phyloP scores from a whole-genome alignment of 495 filamentous ascomycete genomes.

The Aspergillus wentii region DNA sequence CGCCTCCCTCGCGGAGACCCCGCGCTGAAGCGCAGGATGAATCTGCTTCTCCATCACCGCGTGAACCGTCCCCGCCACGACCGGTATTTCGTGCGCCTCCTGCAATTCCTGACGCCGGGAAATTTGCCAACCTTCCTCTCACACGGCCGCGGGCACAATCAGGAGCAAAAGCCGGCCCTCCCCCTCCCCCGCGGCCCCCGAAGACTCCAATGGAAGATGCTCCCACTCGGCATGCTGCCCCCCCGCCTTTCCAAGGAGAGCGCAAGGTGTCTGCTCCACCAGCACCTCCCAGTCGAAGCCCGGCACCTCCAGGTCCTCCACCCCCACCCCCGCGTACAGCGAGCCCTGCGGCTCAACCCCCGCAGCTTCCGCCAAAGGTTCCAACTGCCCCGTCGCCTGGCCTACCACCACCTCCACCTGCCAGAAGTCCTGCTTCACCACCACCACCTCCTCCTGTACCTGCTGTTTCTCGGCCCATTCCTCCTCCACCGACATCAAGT shows the following conservation, averaged over 20 bases:
- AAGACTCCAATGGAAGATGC: slow-evolving; percentile 77
- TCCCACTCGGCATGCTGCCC: slow-evolving; percentile 64
- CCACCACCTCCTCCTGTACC: slow-evolving; percentile 47
- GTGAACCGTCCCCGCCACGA: slow-evolving; percentile 45
- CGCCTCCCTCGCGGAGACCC: slow-evolving; percentile 71
- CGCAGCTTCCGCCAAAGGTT: slow-evolving; percentile 70
- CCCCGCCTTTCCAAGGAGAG: slow-evolving; percentile 75
- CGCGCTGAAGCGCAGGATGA: slow-evolving; percentile 48
- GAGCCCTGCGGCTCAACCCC: slow-evolving; percentile 44
- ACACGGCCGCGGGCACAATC: slow-evolving; percentile 54
- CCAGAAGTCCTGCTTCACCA: slow-evolving; percentile 41
- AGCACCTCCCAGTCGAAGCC: slow-evolving; percentile 66
- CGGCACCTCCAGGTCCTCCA: slow-evolving; percentile 50
- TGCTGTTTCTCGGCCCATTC: slow-evolving; percentile 21
- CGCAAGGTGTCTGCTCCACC: slow-evolving; percentile 62
- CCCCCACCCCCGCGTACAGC: slow-evolving; percentile 64
- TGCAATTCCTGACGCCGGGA: slow-evolving; percentile 80
- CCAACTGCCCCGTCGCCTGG: slow-evolving; percentile 38
- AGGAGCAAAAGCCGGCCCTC: slow-evolving; percentile 62
- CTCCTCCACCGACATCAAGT: slow-evolving; percentile 27
- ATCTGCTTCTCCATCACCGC: slow-evolving; percentile 45
- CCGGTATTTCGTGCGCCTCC: slow-evolving; percentile 74
- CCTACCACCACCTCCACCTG: slow-evolving; percentile 57
- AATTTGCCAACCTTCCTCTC: slow-evolving; percentile 57
- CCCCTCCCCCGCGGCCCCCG: slow-evolving; percentile 81